Evolutionary conservation across 2,329 filamentous ascomycete species (phyloP), one percentile per base, ranked within the genome.

Genomic region (Amauroascus niger): DNA sequence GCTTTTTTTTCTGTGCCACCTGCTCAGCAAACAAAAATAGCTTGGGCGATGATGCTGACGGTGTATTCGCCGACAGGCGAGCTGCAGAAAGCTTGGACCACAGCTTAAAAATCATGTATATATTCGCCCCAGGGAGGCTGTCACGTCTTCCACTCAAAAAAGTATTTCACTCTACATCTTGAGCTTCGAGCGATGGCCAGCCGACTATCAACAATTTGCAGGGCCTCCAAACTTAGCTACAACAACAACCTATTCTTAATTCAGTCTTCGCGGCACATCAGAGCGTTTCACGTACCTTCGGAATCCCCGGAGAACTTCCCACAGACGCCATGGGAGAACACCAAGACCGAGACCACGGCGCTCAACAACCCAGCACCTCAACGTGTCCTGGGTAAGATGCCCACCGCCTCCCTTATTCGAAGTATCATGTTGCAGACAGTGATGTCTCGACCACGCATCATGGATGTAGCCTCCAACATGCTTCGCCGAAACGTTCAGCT

Each of bases 401-500:
- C 58, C 40, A 52, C 44, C 33, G 11, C 41, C 14, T 43, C 51
- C n/a, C 57, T 60, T 18, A 45, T 60, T 26, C 53, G 58, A n/a
- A 51, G 58, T 32, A 54, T 60, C 41, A 39, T 54, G 16, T 49
- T 60, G 44, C 55, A 59, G 35, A 43, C 39, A 4, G 52, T 55
- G 41, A 60, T 60, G 58, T 60, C 58, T 4, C 53, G 55, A 4
- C 57, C 57, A 20, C 49, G 52, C 26, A 24, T 59, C 32, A 57
- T 60, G 57, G 53, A 56, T 20, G 32, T 57, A 8, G 57, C 58
- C 6, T 57, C 57, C 2, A 48, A 49, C n/a, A 26, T 60, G 53
- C 48, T 58, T 13, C 48, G 52, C 6, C 49, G 46, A 7, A 60
- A 60, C 24, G 44, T 60, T 22, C 47, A 56, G 26, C 32, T 52